These are phyloP conservation scores for Trametes sanguinea DNA, from an alignment of 768 basidiomycete species.

Conservation along the genomic window DNA sequence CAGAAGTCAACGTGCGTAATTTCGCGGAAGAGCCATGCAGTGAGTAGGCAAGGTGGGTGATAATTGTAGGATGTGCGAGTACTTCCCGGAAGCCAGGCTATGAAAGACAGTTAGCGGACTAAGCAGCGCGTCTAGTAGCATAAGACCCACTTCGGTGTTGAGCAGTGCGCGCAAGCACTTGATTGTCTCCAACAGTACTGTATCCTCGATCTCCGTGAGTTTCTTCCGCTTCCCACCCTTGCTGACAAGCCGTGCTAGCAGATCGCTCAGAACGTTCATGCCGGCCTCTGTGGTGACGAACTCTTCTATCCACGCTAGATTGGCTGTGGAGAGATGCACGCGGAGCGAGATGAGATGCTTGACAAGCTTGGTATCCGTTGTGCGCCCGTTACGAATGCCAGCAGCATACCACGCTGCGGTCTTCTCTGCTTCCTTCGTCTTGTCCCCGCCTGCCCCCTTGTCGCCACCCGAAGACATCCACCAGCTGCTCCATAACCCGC, in stretches of 20 bases:
- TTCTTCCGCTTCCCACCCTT: slow-evolving; percentile 64
- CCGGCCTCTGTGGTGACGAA: slow-evolving; percentile 73
- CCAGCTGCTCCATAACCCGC: slow-evolving; percentile 75
- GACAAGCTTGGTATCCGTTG: slow-evolving; percentile 59
- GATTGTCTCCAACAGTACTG: slow-evolving; percentile 69
- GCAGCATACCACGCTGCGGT: slow-evolving; percentile 66
- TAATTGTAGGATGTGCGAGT: slow-evolving; percentile 59
- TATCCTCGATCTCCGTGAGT: slow-evolving; percentile 66
- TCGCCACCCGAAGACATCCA: slow-evolving; percentile 71
- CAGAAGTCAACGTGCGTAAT: slow-evolving; percentile 66
- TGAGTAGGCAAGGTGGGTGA: slow-evolving; percentile 73
- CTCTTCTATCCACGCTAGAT: slow-evolving; percentile 72
- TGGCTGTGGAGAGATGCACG: slow-evolving; percentile 83
- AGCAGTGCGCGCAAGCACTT: slow-evolving; percentile 81
- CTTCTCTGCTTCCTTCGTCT: slow-evolving; percentile 41
- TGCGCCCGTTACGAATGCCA: slow-evolving; percentile 54
- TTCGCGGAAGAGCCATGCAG: slow-evolving; percentile 69
- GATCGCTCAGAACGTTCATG: slow-evolving; percentile 56
- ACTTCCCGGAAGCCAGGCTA: slow-evolving; percentile 78
- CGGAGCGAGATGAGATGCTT: slow-evolving; percentile 83
- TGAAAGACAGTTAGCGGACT: slow-evolving; percentile 8
- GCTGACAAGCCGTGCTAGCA: slow-evolving; percentile 63
- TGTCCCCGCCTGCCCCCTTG: slow-evolving; percentile 35
- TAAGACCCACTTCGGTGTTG: slow-evolving; percentile 73
- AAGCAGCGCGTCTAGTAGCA: not conserved